Evolutionary conservation across 805 yeast species (phyloP), one percentile per base, ranked within the genome.

Genomic region (Yamadazyma kitorensis): DNA sequence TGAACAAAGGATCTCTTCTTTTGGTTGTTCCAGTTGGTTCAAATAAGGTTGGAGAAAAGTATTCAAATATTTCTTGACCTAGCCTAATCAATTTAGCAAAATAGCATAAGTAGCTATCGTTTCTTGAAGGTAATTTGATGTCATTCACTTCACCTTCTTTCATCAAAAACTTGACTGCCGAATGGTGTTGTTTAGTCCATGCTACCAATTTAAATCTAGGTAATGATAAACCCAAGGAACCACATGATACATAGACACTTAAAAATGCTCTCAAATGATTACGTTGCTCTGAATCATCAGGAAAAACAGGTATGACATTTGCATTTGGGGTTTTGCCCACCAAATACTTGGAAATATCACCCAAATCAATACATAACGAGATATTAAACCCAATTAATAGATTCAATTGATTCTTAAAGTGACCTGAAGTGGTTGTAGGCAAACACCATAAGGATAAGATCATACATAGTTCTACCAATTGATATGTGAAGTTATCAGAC

Each of bases 321-420:
- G 27, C 18, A 11, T 18, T 14, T 7, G 20, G 9, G n/a, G 22
- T 21, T 24, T 28, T 31, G 13, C 27, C 30, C 10, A 23, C 13
- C 25, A 29, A 30, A 18, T 26, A 44, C 44, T 35, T 63, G 38
- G 44, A 48, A 40, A 44, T 54, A 51, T 36, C 55, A 10, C 74
- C 74, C 23, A 72, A 49, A 39, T 73, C 78, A n/a, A 74, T 57
- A 45, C 79, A 74, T 20, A 75, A 45, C 3, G 73, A 59, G 20
- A 75, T 46, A 41, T 62, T 63, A 33, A 65, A 56, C 2, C 74
- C 74, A 29, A 65, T 62, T 42, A 75, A 45, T 17, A 73, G 48
- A 43, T 69, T 66, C 52, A 75, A 59, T 45, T 73, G 79, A 47
- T 71, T 75, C 39, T 69, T 72, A 51, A 66, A 75, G 15, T 76